Evolutionary conservation across 352 stramenopile species (phyloP).

Genomic region (Phytophthora quininea): DNA sequence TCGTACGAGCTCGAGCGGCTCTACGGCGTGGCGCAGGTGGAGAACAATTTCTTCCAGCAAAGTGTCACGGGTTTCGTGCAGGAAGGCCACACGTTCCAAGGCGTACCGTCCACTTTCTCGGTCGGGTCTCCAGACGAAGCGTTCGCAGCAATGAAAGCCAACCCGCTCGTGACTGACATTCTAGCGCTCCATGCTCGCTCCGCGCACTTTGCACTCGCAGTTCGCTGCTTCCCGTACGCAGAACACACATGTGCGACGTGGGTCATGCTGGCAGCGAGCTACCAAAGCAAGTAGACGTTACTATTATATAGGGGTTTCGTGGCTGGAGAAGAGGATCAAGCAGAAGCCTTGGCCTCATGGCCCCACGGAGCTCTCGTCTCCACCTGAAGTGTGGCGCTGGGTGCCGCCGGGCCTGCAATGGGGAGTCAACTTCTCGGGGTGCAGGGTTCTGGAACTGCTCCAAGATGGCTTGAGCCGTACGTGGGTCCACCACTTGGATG

Average conservation of each 20-base stretch:
- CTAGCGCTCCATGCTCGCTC: constrained; percentile 62
- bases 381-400: constrained; percentile 38
- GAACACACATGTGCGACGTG: constrained; percentile 72
- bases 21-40: constrained; percentile 63
- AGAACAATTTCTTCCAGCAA: constrained; percentile 86
- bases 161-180: constrained; percentile 62
- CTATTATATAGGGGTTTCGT: no score
- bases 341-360: constrained; percentile 21
- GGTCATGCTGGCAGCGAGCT: constrained; percentile 87
- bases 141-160: constrained; percentile 44
- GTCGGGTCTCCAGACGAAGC: constrained; percentile 39
- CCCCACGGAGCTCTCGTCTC: constrained; percentile 55
- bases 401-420: constrained; percentile 27
- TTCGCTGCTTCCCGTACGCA: constrained; percentile 81
- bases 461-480: constrained; percentile 32
- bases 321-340: background rate
- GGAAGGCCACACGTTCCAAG: constrained; percentile 86
- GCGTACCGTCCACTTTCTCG: constrained; percentile 76
- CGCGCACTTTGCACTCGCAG: constrained; percentile 73
- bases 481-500: constrained; percentile 66
- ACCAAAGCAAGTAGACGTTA: constrained; percentile 32
- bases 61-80: constrained; percentile 81
- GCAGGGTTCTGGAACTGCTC: constrained; percentile 38
- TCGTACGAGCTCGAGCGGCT: constrained; percentile 89
- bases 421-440: constrained; percentile 32